phyloP scores from a whole-genome alignment of 2,329 filamentous ascomycete genomes.

The Diaporthe destruens region DNA sequence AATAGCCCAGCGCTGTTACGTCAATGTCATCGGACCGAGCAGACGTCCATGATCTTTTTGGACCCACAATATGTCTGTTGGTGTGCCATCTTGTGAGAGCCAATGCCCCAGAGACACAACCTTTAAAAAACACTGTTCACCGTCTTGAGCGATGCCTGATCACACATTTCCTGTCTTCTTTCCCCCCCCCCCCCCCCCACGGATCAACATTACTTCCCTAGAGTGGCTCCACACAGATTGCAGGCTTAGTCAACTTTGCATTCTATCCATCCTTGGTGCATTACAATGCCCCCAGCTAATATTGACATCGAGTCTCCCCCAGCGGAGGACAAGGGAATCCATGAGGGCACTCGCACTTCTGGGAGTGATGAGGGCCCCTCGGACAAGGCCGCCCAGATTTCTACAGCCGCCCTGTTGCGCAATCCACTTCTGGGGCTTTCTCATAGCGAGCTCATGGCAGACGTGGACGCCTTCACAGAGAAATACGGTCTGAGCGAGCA shows the following conservation, averaged over 20 bases:
- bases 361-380: slow-evolving; percentile 10
- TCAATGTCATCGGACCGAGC: slow-evolving; percentile 7
- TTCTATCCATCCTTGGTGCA: neutral
- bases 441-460: slow-evolving; percentile 60
- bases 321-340: neutral
- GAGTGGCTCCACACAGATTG: neutral
- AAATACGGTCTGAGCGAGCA: slow-evolving; percentile 70
- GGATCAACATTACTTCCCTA: slow-evolving; percentile 5
- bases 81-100: neutral
- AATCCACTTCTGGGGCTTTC: slow-evolving; percentile 70
- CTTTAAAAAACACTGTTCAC: slow-evolving; percentile 10
- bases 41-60: neutral
- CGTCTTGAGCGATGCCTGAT: neutral
- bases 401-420: slow-evolving; percentile 8
- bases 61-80: slow-evolving; percentile 5
- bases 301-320: slow-evolving; percentile 7
- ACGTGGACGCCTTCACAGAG: slow-evolving; percentile 72
- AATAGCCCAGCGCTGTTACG: neutral
- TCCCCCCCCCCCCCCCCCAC: too few species aligned
- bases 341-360: neutral
- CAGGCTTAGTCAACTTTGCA: neutral
- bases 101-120: neutral
- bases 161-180: neutral
- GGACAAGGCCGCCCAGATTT: neutral
- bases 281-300: neutral